Base-by-base conservation (phyloP, 169 alveolate genomes). In the Miamiensis avidus region DNA sequence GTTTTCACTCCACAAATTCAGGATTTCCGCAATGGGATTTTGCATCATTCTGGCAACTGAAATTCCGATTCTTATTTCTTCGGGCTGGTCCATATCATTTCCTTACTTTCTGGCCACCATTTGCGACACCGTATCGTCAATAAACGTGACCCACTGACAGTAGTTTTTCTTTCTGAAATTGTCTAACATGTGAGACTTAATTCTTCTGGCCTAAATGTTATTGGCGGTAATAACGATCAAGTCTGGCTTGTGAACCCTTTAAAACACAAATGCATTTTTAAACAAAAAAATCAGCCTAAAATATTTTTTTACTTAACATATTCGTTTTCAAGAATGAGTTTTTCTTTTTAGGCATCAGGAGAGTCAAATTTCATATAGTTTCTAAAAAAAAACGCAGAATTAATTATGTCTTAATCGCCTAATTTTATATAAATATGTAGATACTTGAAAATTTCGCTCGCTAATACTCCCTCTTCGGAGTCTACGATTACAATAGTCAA, bases 21-120 rank as follows among this genome's bases (percentile, higher is more conserved):
- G 81, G n/a, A 79, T 75, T 74, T 85, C 89, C 0, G 89, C 85
- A 77, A 81, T 65, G 28, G 89, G 89, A 74, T 85, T 85, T 72
- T 77, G 30, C 31, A 69, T 34, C 33, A 34, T 73, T 78, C 89
- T 85, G 1, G 86, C 89, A 31, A 79, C 65, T 0, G 84, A 74
- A 25, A 74, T 31, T 0, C 81, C 81, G 1, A 75, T 75, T 75
- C 29, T 20, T 1, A n/a, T 29, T 1, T 77, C 65, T 77, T 77
- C 64, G 15, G 16, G 33, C 28, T 77, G 25, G 25, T 31, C 0
- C 15, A 11, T 69, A 33, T 77, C 20, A 33, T 33, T 33, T 77
- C 0, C 0, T 6, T 64, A 26, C 20, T 33, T 1, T 69, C 64
- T 77, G 0, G 82, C 82, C 0, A 77, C 72, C 34, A 77, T 77